Percentiles rank a stretch among this genome's conserved stretches.
Conservation (phyloP, 2,329 filamentous ascomycete genomes). For the Colletotrichum gloeosporioides region DNA sequence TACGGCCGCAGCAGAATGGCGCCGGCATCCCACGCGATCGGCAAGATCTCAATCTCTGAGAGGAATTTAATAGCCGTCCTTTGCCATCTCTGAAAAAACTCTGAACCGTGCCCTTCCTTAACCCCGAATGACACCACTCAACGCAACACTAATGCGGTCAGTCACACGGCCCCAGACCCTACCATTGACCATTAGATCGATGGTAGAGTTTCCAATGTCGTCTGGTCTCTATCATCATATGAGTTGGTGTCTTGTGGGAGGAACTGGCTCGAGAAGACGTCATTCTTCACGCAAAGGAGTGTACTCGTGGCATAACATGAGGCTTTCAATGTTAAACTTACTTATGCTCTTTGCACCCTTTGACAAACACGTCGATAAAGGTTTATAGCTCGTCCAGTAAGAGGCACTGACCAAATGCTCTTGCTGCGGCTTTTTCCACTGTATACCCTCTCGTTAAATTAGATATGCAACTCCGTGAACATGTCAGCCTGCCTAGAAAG, state of each 20-base stretch:
- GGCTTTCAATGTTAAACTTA: neutral
- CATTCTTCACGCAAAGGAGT: neutral
- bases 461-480: too few relatives aligned
- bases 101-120: neutral
- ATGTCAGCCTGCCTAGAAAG: too few relatives aligned
- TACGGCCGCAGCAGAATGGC: neutral
- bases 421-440: too few relatives aligned
- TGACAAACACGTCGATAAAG: fast-evolving
- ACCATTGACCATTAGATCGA: neutral
- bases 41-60: neutral
- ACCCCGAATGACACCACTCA: neutral
- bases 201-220: neutral
- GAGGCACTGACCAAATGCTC: too few relatives aligned
- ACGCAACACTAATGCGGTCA: neutral
- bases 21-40: neutral
- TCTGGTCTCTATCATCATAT: neutral
- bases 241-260: neutral
- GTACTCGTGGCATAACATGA: neutral
- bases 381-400: neutral
- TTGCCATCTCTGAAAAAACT: neutral
- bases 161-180: neutral
- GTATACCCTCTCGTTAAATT: too few relatives aligned
- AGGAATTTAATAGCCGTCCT: neutral
- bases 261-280: neutral
- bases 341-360: fast-evolving